Evolutionary conservation across 768 basidiomycete genomes (phyloP).

Genomic region (Psilocybe sp.): DNA sequence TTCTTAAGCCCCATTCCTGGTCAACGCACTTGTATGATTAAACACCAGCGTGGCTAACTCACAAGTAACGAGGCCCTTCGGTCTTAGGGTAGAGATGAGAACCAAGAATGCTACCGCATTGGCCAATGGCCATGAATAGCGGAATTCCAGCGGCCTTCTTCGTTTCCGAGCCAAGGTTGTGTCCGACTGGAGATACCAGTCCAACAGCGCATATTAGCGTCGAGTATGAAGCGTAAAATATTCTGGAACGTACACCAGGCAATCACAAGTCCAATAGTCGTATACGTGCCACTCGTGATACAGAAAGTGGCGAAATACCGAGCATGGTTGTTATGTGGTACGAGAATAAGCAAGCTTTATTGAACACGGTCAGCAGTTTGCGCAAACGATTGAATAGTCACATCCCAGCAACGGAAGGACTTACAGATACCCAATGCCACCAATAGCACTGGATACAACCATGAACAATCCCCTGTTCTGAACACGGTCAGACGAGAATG

Average conservation of each 20-base stretch:
- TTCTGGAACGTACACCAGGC: slow-evolving; percentile 63
- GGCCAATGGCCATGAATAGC: slow-evolving; percentile 78
- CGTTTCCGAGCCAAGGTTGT: slow-evolving; percentile 76
- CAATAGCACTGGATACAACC: slow-evolving; percentile 39
- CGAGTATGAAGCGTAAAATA: not conserved
- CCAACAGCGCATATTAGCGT: not conserved
- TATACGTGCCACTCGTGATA: slow-evolving; percentile 75
- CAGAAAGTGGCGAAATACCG: slow-evolving; percentile 79
- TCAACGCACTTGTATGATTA: not conserved
- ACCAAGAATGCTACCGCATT: slow-evolving; percentile 76
- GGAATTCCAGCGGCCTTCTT: slow-evolving; percentile 77
- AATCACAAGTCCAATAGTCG: slow-evolving; percentile 68
- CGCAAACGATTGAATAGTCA: too few relatives aligned
- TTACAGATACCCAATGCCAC: slow-evolving; percentile 63
- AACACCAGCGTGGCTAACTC: slow-evolving; percentile 15
- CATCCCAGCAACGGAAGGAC: too few relatives aligned
- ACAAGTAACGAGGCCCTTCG: slow-evolving; percentile 68
- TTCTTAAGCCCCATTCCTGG: slow-evolving; percentile 28
- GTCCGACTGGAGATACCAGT: slow-evolving; percentile 43
- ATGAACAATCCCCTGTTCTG: slow-evolving; percentile 58
- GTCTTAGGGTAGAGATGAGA: slow-evolving; percentile 66
- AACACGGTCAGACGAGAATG: slow-evolving; percentile 62
- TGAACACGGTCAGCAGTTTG: too few relatives aligned
- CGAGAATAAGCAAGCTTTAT: slow-evolving; percentile 51
- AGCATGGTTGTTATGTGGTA: slow-evolving; percentile 52